Conservation (phyloP, 2,329 filamentous ascomycete species). For the Huntiella moniliformis region DNA sequence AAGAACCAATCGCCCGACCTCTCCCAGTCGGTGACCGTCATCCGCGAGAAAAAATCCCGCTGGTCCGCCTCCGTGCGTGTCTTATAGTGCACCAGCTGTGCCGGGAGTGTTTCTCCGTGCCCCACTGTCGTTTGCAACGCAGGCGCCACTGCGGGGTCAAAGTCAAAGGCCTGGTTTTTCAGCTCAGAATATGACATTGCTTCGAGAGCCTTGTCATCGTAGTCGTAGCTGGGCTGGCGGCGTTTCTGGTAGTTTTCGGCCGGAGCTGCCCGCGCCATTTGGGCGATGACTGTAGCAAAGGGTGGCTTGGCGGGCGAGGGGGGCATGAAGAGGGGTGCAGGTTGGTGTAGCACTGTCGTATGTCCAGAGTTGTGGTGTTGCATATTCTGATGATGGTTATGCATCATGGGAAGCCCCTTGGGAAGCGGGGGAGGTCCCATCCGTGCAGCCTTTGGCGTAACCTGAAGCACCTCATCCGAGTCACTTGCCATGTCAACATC, state of each 20-base stretch:
- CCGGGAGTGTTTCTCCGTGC: slow-evolving; percentile 24
- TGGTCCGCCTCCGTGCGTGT: slow-evolving; percentile 27
- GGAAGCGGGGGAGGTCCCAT: slow-evolving; percentile 1
- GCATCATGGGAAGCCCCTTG: not conserved
- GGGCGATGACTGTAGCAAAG: slow-evolving; percentile 4
- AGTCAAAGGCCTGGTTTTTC: slow-evolving; percentile 34
- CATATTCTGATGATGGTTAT: slow-evolving; percentile 4
- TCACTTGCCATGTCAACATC: slow-evolving; percentile 3
- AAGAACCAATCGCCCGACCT: slow-evolving; percentile 41
- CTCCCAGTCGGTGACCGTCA: slow-evolving; percentile 40
- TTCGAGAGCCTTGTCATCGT: slow-evolving; percentile 36
- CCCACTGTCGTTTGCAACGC: slow-evolving; percentile 17
- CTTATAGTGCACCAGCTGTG: slow-evolving; percentile 32
- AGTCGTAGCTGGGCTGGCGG: slow-evolving; percentile 29
- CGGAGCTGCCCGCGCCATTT: slow-evolving; percentile 6
- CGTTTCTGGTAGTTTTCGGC: slow-evolving; percentile 20
- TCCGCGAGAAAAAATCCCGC: slow-evolving; percentile 30
- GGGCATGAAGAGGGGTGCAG: not conserved
- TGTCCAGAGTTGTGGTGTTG: not conserved
- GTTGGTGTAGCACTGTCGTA: not conserved
- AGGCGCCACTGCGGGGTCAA: slow-evolving; percentile 29
- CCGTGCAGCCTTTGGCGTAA: slow-evolving; percentile 7
- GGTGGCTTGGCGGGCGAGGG: not conserved
- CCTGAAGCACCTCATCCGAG: slow-evolving; percentile 1
- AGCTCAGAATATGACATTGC: slow-evolving; percentile 34